phyloP scores from a whole-genome alignment of 2,329 filamentous ascomycete genomes.

The Microthyrium microscopicum region DNA sequence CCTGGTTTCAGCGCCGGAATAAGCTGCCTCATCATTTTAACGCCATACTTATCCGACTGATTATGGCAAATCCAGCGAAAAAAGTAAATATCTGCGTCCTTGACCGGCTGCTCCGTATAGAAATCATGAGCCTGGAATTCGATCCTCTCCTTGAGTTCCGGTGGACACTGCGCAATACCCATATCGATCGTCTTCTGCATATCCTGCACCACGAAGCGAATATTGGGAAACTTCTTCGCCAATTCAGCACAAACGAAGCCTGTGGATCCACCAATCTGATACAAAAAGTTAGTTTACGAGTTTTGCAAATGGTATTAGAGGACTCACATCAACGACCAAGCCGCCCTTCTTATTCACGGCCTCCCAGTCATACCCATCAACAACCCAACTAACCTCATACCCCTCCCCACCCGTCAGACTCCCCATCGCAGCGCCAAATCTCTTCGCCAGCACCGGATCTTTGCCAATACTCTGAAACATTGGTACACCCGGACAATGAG shows the following conservation, averaged over 20 bases:
- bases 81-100: slow-evolving; percentile 18
- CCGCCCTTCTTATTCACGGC: slow-evolving; percentile 5
- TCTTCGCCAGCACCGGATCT: slow-evolving; percentile 15
- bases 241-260: slow-evolving; percentile 8
- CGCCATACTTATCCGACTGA: slow-evolving; percentile 16
- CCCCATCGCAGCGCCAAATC: slow-evolving; percentile 18
- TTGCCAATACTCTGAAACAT: slow-evolving; percentile 18
- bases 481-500: slow-evolving; percentile 13
- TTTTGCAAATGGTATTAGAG: slow-evolving; percentile 9
- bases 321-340: slow-evolving; percentile 9
- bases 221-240: slow-evolving; percentile 5
- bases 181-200: slow-evolving; percentile 2
- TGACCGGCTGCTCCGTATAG: slow-evolving; percentile 16
- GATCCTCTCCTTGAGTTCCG: slow-evolving; percentile 5
- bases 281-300: slow-evolving; percentile 6
- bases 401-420: slow-evolving; percentile 15
- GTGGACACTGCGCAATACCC: slow-evolving; percentile 3
- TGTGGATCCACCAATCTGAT: slow-evolving; percentile 6
- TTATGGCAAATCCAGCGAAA: slow-evolving; percentile 19
- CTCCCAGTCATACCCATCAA: slow-evolving; percentile 5
- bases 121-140: slow-evolving; percentile 17
- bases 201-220: slow-evolving; percentile 10
- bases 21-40: slow-evolving; percentile 16
- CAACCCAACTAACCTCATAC: slow-evolving; percentile 13
- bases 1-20: slow-evolving; percentile 15